A percentile compares a stretch with the other conserved stretches of the same genome.
Conservation (phyloP, 352 stramenopile species). For the Peronospora belbahrii region DNA sequence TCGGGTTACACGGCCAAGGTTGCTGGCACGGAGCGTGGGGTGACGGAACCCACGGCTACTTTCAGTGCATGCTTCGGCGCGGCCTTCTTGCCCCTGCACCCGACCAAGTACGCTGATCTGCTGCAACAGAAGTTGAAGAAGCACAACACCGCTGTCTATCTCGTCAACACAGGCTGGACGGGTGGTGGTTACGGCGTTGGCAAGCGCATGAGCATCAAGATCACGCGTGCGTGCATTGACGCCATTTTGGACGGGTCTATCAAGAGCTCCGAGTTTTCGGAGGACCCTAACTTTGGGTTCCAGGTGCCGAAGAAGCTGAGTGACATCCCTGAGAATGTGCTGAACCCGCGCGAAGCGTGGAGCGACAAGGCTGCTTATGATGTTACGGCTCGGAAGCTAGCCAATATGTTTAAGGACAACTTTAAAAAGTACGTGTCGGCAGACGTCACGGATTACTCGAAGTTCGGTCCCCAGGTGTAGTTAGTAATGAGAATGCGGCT, state of each 20-base stretch:
- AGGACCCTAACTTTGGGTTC: constrained; percentile 93
- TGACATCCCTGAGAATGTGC: constrained; percentile 77
- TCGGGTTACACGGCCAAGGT: constrained; percentile 98
- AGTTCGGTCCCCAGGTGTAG: constrained; percentile 88
- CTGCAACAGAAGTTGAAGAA: constrained; percentile 94
- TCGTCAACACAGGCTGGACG: constrained; percentile 98
- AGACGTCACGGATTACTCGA: constrained; percentile 93
- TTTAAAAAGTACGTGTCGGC: constrained; percentile 94
- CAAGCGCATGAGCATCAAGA: constrained; percentile 96
- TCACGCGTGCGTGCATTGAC: constrained; percentile 93
- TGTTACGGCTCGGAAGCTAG: constrained; percentile 88
- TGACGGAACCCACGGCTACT: constrained; percentile 93
- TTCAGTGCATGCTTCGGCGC: constrained; percentile 97
- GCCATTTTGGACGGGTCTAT: constrained; percentile 95
- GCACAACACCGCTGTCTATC: constrained; percentile 91
- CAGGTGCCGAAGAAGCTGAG: constrained; percentile 87
- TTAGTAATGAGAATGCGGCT: constrained; percentile 7
- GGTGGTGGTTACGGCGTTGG: constrained; percentile 93
- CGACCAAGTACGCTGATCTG: constrained; percentile 95
- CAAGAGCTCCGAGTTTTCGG: constrained; percentile 76
- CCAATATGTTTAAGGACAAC: constrained; percentile 94
- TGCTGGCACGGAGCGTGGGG: constrained; percentile 94
- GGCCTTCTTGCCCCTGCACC: constrained; percentile 95
- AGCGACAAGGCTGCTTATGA: constrained; percentile 90
- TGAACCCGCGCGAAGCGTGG: constrained; percentile 92